A percentile compares a stretch with the other conserved stretches of the same genome.
These are phyloP conservation scores for Diplocarpon mali DNA, from an alignment of 2,329 filamentous ascomycete genomes.

Conservation along the genomic window DNA sequence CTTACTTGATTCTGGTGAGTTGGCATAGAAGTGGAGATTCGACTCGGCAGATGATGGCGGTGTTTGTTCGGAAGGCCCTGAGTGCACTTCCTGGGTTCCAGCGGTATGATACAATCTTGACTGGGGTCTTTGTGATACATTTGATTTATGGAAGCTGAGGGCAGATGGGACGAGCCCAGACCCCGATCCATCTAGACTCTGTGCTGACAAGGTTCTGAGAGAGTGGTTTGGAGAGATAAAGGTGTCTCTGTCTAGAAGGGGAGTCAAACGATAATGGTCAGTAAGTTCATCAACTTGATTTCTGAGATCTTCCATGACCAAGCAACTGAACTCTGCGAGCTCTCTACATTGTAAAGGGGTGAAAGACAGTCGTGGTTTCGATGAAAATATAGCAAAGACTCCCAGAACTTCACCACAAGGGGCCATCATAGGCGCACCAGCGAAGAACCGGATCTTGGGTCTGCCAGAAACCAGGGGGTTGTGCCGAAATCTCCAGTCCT, in stretches of 20 bases:
- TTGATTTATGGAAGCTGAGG: conserved; percentile 1
- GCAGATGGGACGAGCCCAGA: conserved; percentile 4
- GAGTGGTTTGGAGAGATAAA: conserved; percentile 2
- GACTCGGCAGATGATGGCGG: conserved; percentile 7
- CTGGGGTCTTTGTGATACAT: not conserved
- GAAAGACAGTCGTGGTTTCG: conserved; percentile 21
- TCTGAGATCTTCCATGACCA: conserved; percentile 12
- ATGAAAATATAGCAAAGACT: conserved; percentile 26
- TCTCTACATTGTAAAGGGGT: conserved; percentile 19
- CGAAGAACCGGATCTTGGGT: conserved; percentile 28
- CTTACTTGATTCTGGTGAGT: not conserved
- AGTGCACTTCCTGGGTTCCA: not conserved
- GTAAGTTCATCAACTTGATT: conserved; percentile 4
- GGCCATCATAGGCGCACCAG: conserved; percentile 28
- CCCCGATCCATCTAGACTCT: not conserved
- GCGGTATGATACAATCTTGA: not conserved
- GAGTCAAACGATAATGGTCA: conserved; percentile 6
- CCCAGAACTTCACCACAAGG: conserved; percentile 24
- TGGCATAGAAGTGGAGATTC: not conserved
- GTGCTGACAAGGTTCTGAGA: not conserved
- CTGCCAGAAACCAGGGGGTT: conserved; percentile 24
- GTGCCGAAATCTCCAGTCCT: conserved; percentile 30
- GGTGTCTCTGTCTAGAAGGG: conserved; percentile 9
- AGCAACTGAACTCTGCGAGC: conserved; percentile 22
- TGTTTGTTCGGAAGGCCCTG: conserved; percentile 1